Percentiles rank a stretch among this genome's conserved stretches.
Evolutionary conservation across 177 flowering plant genomes (phyloP).

Genomic region (Vitis hybrid): DNA sequence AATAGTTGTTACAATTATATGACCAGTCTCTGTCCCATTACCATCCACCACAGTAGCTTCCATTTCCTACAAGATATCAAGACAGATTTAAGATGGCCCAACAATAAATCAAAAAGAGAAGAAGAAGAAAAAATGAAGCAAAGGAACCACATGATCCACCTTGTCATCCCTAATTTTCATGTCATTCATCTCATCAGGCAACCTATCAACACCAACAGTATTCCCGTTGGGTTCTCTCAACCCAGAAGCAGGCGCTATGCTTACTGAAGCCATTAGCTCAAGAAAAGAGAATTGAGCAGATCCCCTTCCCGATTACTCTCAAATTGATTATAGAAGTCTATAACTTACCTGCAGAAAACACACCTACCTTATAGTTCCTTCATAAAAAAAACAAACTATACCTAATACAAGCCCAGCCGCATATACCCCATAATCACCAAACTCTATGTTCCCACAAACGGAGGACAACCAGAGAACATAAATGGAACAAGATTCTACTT

Average conservation of each 20-base stretch:
- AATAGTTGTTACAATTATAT: slow-evolving; percentile 91
- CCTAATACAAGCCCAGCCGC: not conserved
- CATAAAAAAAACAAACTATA: not conserved
- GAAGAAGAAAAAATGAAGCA: not conserved
- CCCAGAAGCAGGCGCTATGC: slow-evolving; percentile 49
- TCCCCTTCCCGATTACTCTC: not conserved
- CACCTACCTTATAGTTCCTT: not conserved
- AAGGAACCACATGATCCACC: slow-evolving; percentile 27
- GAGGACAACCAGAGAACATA: too few relatives aligned
- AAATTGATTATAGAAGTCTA: not conserved
- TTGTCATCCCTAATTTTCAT: slow-evolving; percentile 83
- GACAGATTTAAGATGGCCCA: not conserved
- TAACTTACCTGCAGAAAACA: slow-evolving; percentile 10
- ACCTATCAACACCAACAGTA: slow-evolving; percentile 49
- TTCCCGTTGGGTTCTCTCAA: slow-evolving; percentile 51
- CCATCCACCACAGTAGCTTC: slow-evolving; percentile 87
- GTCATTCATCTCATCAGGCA: slow-evolving; percentile 85
- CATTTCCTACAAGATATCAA: slow-evolving; percentile 58
- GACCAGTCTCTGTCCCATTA: slow-evolving; percentile 91
- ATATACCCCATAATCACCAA: too few relatives aligned
- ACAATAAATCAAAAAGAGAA: not conserved
- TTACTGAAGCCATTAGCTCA: slow-evolving; percentile 57
- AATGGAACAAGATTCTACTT: too few relatives aligned
- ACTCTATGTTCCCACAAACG: too few relatives aligned
- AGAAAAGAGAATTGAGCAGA: slow-evolving; percentile 3